Percentiles rank a stretch among this genome's conserved stretches.
phyloP scores from a whole-genome alignment of 2,329 filamentous ascomycete genomes.

The Dothistroma septosporum region DNA sequence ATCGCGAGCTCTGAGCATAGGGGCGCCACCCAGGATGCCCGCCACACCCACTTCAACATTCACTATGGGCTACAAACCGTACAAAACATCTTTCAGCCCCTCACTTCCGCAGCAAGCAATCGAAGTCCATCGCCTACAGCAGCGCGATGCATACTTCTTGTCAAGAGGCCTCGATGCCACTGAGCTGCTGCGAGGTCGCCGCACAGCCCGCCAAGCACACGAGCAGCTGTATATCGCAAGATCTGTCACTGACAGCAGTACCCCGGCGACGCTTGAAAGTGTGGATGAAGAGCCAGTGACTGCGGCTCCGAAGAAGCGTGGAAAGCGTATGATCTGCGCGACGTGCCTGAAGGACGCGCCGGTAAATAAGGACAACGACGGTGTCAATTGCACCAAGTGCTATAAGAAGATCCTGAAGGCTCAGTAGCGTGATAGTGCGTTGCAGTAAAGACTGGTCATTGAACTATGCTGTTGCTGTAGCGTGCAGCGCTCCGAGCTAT shows the following conservation, averaged over 20 bases:
- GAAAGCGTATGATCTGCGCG: conserved; percentile 6
- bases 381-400: conserved; percentile 12
- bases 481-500: not conserved
- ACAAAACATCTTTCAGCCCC: not conserved
- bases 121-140: not conserved
- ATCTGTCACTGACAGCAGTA: not conserved
- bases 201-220: not conserved
- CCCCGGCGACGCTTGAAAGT: not conserved
- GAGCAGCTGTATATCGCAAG: not conserved
- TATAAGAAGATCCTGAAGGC: conserved; percentile 3
- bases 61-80: no score
- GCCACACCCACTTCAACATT: no score
- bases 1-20: not conserved
- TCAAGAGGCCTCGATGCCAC: not conserved
- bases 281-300: not conserved
- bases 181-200: not conserved
- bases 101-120: not conserved
- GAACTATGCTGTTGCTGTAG: not conserved
- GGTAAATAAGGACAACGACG: conserved; percentile 10
- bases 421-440: not conserved
- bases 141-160: not conserved
- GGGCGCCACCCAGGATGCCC: no score
- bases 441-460: not conserved
- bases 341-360: conserved; percentile 12
- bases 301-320: not conserved